A percentile compares a stretch with the other conserved stretches of the same genome.
phyloP scores from a whole-genome alignment of 768 basidiomycete species.

The Lactifluus echinatus region DNA sequence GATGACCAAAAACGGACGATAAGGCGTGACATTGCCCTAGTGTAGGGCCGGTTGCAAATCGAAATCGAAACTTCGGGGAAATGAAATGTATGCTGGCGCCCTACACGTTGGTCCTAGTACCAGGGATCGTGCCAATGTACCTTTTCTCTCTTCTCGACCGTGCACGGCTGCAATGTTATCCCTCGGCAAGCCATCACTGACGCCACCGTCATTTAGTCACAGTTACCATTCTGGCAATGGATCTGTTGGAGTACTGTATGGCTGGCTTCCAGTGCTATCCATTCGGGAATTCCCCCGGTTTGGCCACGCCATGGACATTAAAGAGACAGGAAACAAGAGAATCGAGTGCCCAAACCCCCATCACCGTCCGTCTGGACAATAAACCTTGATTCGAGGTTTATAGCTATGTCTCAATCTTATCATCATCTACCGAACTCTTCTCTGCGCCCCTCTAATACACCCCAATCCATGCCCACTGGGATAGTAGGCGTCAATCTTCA shows the following conservation, averaged over 20 bases:
- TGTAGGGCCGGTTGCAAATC: too few relatives aligned
- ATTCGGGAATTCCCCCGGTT: background rate
- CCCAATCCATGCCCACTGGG: background rate
- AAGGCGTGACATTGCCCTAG: too few relatives aligned
- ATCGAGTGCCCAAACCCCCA: background rate
- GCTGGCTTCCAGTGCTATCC: background rate
- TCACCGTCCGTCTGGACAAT: background rate
- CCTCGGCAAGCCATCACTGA: background rate
- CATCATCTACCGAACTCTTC: background rate
- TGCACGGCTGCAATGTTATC: background rate
- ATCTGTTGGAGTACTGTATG: background rate
- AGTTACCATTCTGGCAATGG: background rate
- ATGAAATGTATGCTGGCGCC: background rate
- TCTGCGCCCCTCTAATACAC: background rate
- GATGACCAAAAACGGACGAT: too few relatives aligned
- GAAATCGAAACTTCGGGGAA: background rate
- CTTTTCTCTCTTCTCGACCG: background rate
- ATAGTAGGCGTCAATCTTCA: background rate
- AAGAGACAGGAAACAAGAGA: background rate
- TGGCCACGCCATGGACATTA: background rate
- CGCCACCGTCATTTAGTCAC: background rate
- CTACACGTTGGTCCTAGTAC: background rate
- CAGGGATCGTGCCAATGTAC: background rate
- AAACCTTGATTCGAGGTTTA: background rate
- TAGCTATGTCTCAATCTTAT: conserved; percentile 7